These are phyloP conservation scores for Phytophthora cajani DNA, from an alignment of 352 stramenopile species.

Conservation along the genomic window DNA sequence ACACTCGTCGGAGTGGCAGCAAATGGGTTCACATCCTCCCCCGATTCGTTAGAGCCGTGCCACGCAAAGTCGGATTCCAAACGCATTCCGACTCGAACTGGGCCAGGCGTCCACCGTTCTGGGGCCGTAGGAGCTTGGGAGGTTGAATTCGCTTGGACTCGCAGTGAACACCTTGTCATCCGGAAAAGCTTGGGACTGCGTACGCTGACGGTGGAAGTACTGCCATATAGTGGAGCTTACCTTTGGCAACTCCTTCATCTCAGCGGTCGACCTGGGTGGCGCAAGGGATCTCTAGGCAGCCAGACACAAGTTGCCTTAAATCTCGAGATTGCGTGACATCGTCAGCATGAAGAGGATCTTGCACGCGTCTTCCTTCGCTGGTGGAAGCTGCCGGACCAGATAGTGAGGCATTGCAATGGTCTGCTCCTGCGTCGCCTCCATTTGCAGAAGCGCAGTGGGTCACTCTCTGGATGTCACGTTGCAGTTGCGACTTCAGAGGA, in stretches of 20 bases:
- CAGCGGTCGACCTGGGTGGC: neutral
- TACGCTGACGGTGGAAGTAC: conserved; percentile 23
- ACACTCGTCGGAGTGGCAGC: conserved; percentile 26
- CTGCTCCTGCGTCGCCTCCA: conserved; percentile 1
- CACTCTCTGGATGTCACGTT: neutral
- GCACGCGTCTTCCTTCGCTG: conserved; percentile 26
- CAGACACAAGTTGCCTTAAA: conserved; percentile 46
- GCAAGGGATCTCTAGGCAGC: conserved; percentile 43
- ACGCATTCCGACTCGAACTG: conserved; percentile 41
- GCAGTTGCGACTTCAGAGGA: neutral
- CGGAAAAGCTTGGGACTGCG: neutral
- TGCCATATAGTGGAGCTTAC: conserved; percentile 27
- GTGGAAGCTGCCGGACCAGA: conserved; percentile 35
- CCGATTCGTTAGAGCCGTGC: conserved; percentile 23
- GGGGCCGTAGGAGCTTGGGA: conserved; percentile 19
- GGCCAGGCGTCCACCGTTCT: conserved; percentile 17
- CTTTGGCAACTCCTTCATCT: conserved; percentile 17
- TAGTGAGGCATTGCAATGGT: conserved; percentile 41
- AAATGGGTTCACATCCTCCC: conserved; percentile 48
- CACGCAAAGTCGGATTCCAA: conserved; percentile 42
- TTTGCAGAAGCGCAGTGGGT: neutral
- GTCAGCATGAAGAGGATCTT: neutral
- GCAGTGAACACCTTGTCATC: conserved; percentile 21
- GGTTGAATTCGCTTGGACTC: conserved; percentile 21
- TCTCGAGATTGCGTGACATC: conserved; percentile 39